Evolutionary conservation across 164 flowering plant genomes (phyloP).

Genomic region (Magnolia officinalis): DNA sequence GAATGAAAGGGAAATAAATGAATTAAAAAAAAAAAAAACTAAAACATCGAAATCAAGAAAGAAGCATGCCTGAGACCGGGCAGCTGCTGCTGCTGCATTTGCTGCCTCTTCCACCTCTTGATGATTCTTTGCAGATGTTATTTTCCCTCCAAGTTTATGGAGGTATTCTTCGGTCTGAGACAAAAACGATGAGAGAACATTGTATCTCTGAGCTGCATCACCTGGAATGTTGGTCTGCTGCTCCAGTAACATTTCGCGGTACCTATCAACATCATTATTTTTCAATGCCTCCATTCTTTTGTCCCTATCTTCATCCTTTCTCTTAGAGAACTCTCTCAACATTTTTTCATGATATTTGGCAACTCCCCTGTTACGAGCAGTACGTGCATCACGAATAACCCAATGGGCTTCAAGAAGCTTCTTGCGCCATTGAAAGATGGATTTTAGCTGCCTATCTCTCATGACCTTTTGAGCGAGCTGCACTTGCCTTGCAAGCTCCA

Average conservation of each 20-base stretch:
- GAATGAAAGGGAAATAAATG: background rate
- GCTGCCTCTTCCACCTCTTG: conserved; percentile 97
- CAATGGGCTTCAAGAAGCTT: conserved; percentile 96
- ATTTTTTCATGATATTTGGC: conserved; percentile 97
- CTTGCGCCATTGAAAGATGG: conserved; percentile 95
- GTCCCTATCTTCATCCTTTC: conserved; percentile 85
- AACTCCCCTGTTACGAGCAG: conserved; percentile 94
- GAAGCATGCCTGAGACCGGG: conserved; percentile 74
- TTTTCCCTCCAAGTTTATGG: conserved; percentile 84
- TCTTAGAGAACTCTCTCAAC: conserved; percentile 93
- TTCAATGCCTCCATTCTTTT: conserved; percentile 99
- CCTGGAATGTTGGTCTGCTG: conserved; percentile 94
- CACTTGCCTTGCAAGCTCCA: conserved; percentile 82
- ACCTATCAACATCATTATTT: conserved; percentile 98
- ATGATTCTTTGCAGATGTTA: conserved; percentile 87
- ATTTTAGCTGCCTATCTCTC: conserved; percentile 89
- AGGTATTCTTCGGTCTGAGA: conserved; percentile 96
- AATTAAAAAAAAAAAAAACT: background rate
- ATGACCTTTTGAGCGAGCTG: conserved; percentile 78
- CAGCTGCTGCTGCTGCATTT: conserved; percentile 79
- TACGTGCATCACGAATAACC: conserved; percentile 98
- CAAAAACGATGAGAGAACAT: conserved; percentile 90
- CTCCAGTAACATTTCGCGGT: conserved; percentile 92
- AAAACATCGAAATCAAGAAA: background rate
- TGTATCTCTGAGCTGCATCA: conserved; percentile 92